Evolutionary conservation across 2,329 filamentous ascomycete genomes (phyloP).

Genomic region (Tolypocladium nubicola): DNA sequence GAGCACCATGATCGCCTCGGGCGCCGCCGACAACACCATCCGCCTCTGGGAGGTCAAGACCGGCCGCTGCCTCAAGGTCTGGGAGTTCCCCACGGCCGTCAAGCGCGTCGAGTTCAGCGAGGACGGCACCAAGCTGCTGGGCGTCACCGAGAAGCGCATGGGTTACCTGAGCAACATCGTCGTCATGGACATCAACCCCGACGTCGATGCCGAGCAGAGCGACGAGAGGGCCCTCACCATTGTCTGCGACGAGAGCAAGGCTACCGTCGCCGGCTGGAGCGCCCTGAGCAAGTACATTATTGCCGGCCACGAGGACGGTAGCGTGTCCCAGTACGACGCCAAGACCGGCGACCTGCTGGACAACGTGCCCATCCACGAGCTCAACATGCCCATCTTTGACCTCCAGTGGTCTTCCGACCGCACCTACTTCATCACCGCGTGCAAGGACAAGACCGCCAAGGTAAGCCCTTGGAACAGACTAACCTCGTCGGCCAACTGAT

Average conservation of each 20-base stretch:
- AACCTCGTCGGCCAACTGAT: neutral
- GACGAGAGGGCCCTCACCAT: conserved; percentile 79
- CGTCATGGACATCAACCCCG: conserved; percentile 79
- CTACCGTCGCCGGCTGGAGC: conserved; percentile 94
- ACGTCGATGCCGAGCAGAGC: conserved; percentile 72
- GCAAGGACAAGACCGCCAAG: conserved; percentile 96
- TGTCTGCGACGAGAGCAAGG: conserved; percentile 91
- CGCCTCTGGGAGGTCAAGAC: conserved; percentile 93
- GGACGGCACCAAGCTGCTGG: conserved; percentile 81
- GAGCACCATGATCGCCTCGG: conserved; percentile 82
- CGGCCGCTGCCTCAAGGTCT: conserved; percentile 87
- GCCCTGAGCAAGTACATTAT: conserved; percentile 94
- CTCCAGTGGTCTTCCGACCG: conserved; percentile 90
- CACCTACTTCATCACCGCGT: conserved; percentile 96
- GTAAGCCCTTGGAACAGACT: conserved; percentile 28
- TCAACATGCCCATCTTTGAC: conserved; percentile 74
- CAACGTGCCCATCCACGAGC: conserved; percentile 78
- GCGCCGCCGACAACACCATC: conserved; percentile 97
- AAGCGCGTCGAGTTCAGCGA: conserved; percentile 97
- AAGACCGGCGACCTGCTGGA: conserved; percentile 81
- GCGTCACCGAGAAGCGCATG: conserved; percentile 97
- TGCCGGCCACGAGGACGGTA: conserved; percentile 93
- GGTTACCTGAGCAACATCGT: conserved; percentile 91
- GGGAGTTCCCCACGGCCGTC: conserved; percentile 94
- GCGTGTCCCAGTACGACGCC: conserved; percentile 79